These are phyloP conservation scores for Yamadazyma spencermartinsiae DNA, from an alignment of 1,139 yeast genomes.

Conservation along the genomic window DNA sequence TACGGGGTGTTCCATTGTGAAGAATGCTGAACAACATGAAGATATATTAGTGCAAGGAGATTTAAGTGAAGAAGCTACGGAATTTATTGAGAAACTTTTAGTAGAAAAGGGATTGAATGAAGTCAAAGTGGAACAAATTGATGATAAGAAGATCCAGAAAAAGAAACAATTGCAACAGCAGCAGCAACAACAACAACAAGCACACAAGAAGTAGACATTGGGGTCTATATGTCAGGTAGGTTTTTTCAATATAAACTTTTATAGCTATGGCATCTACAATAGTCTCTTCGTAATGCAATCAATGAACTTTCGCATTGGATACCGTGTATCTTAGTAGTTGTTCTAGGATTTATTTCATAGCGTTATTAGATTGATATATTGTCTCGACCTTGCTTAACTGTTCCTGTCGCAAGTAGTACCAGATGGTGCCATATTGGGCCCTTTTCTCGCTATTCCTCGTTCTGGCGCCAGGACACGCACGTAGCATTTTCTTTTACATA, in stretches of 20 bases:
- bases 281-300: no score
- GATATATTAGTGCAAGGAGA: constrained; percentile 95
- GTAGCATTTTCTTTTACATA: background rate
- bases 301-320: no score
- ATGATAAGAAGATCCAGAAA: constrained; percentile 80
- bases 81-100: constrained; percentile 66
- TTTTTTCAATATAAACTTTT: no score
- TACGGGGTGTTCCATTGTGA: constrained; percentile 94
- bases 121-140: constrained; percentile 84
- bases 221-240: no score
- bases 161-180: constrained; percentile 15
- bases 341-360: no score
- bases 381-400: no score
- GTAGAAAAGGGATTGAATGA: constrained; percentile 81
- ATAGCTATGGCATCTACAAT: no score
- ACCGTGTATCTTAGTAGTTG: no score
- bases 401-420: background rate
- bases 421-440: no score
- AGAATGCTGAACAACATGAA: constrained; percentile 88
- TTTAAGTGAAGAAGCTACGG: constrained; percentile 88
- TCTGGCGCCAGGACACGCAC: background rate
- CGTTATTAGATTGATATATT: no score
- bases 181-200: constrained; percentile 5
- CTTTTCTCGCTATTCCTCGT: no score
- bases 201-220: background rate